These are phyloP conservation scores for Nicotiana noctiflora DNA, from an alignment of 257 asterid genomes.

Conservation along the genomic window DNA sequence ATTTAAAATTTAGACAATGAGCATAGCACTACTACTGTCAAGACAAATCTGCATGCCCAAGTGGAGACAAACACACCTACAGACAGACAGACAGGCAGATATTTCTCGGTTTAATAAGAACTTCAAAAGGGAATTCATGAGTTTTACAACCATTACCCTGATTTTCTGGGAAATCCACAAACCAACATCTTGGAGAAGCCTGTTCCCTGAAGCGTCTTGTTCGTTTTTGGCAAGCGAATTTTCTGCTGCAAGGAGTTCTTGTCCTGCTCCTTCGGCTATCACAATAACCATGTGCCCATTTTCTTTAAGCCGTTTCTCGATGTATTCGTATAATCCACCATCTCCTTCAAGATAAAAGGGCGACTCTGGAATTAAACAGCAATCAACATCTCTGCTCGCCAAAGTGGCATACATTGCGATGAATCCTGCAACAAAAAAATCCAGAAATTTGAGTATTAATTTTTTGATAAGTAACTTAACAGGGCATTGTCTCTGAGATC, in stretches of 20 bases:
- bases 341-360: conserved; percentile 67
- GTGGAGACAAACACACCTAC: not conserved
- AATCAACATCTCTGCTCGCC: conserved; percentile 76
- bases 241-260: conserved; percentile 44
- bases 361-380: conserved; percentile 69
- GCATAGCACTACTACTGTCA: too few species aligned
- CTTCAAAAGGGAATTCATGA: not conserved
- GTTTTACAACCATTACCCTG: conserved; percentile 32
- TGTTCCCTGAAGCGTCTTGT: conserved; percentile 69
- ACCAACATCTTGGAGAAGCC: conserved; percentile 56
- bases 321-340: conserved; percentile 55
- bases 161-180: conserved; percentile 63
- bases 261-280: conserved; percentile 73
- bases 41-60: not conserved
- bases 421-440: conserved; percentile 35
- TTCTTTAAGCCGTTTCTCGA: conserved; percentile 51
- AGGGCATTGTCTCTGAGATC: not conserved
- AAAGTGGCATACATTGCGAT: conserved; percentile 73
- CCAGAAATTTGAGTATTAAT: not conserved
- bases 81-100: not conserved
- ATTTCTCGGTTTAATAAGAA: not conserved
- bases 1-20: not conserved
- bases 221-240: conserved; percentile 30
- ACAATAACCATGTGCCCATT: conserved; percentile 77
- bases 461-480: not conserved